Percentiles rank a stretch among this genome's conserved stretches.
phyloP scores from a whole-genome alignment of 345 rosid genomes.

The Populus deltoides region DNA sequence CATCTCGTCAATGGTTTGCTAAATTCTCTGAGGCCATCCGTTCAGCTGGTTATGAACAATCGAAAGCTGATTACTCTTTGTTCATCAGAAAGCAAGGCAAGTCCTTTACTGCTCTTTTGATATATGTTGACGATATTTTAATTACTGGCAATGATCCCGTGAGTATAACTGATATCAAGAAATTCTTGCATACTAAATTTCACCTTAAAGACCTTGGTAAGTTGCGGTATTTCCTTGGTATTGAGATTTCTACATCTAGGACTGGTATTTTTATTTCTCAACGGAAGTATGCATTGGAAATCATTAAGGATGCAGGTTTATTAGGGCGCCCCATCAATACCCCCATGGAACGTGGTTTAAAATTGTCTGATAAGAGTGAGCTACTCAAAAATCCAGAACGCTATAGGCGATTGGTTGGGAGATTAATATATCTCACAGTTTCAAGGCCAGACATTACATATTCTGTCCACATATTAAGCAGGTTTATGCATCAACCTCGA shows the following conservation, averaged over 20 bases:
- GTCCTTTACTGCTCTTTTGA: background rate
- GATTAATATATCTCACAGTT: conserved; percentile 4
- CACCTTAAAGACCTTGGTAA: conserved; percentile 2
- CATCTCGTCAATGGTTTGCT: background rate
- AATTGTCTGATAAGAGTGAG: conserved; percentile 8
- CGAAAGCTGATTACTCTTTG: background rate
- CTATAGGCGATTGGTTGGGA: background rate
- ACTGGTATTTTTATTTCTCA: background rate
- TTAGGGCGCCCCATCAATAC: background rate
- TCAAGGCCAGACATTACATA: conserved; percentile 10
- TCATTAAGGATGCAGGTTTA: conserved; percentile 1
- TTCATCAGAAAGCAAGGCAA: background rate
- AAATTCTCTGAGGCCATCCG: background rate
- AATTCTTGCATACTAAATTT: background rate
- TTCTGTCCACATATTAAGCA: background rate
- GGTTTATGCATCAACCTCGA: conserved; percentile 5
- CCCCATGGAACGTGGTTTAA: background rate
- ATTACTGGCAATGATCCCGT: conserved; percentile 1
- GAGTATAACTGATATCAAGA: background rate
- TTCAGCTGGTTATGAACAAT: background rate
- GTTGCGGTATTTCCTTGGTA: background rate
- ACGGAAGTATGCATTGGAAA: background rate
- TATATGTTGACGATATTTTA: background rate
- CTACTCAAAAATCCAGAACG: background rate
- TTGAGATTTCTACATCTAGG: background rate